phyloP scores from a whole-genome alignment of 257 asterid species.

The Nicotiana knightiana region DNA sequence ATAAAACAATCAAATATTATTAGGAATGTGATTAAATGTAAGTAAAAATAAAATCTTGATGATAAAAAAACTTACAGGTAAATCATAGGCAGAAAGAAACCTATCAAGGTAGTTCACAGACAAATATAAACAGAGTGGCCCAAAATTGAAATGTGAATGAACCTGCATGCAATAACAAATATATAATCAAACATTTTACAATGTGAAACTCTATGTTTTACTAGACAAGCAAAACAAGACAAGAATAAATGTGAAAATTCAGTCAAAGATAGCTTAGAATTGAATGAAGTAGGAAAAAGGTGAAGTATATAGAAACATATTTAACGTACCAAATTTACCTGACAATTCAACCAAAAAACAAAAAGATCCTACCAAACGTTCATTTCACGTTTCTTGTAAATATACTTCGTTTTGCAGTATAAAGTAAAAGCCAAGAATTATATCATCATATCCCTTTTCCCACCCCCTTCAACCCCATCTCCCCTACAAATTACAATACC shows the following conservation, averaged over 20 bases:
- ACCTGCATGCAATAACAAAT: slow-evolving; percentile 17
- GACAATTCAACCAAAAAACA: not conserved
- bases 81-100: slow-evolving; percentile 30
- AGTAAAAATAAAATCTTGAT: not conserved
- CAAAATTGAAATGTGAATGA: slow-evolving; percentile 32
- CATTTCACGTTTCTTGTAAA: slow-evolving; percentile 16
- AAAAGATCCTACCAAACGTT: slow-evolving; percentile 16
- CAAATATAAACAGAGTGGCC: slow-evolving; percentile 33
- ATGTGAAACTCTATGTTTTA: not conserved
- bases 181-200: not conserved
- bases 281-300: not conserved
- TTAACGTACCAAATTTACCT: slow-evolving; percentile 9
- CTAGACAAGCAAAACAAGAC: not conserved
- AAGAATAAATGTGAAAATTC: slow-evolving; percentile 19
- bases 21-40: not conserved
- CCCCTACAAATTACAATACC: not conserved
- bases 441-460: not conserved
- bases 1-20: slow-evolving; percentile 4
- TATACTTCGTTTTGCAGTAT: not conserved
- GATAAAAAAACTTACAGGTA: slow-evolving; percentile 28
- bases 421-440: slow-evolving; percentile 15
- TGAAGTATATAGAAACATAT: not conserved
- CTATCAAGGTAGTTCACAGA: slow-evolving; percentile 41
- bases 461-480: too few species aligned
- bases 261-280: slow-evolving; percentile 15